Evolutionary conservation across 1,284 basidiomycete genomes (phyloP).

Genomic region (Apiotrichum montevideense): DNA sequence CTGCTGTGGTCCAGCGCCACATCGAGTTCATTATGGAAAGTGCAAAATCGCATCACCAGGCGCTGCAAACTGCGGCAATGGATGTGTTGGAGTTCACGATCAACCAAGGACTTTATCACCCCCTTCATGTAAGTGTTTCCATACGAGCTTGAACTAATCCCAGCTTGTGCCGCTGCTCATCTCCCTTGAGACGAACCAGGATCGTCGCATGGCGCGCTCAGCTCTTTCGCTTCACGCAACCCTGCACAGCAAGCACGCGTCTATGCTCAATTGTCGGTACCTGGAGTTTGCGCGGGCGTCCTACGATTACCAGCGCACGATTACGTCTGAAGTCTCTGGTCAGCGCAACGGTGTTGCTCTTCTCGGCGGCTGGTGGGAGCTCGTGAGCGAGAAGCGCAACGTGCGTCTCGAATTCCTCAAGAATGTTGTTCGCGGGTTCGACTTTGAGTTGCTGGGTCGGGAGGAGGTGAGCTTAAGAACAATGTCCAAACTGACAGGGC

Average conservation of each 20-base stretch:
- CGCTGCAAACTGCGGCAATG: slow-evolving; percentile 75
- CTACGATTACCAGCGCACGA: slow-evolving; percentile 72
- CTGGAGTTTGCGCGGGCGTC: slow-evolving; percentile 69
- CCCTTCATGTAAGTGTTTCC: slow-evolving; percentile 60
- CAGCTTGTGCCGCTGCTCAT: slow-evolving; percentile 89
- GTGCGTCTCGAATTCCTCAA: slow-evolving; percentile 80
- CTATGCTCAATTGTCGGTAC: slow-evolving; percentile 79
- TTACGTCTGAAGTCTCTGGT: slow-evolving; percentile 45
- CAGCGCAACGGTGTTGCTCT: slow-evolving; percentile 52
- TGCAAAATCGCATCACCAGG: slow-evolving; percentile 62
- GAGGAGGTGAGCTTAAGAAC: slow-evolving; percentile 34
- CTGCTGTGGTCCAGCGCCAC: slow-evolving; percentile 88
- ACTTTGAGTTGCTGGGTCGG: slow-evolving; percentile 52
- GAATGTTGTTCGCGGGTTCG: slow-evolving; percentile 71
- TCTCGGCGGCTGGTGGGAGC: slow-evolving; percentile 81
- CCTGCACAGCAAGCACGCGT: slow-evolving; percentile 81
- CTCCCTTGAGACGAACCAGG: slow-evolving; percentile 79
- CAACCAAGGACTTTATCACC: slow-evolving; percentile 91
- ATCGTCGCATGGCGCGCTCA: slow-evolving; percentile 58
- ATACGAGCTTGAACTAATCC: background rate
- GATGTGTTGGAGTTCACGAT: slow-evolving; percentile 89
- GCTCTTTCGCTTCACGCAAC: slow-evolving; percentile 75
- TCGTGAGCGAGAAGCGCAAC: slow-evolving; percentile 81
- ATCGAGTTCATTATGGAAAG: slow-evolving; percentile 73
- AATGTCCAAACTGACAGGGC: slow-evolving; percentile 15